These are phyloP conservation scores for Plasmodium blacklocki DNA, from an alignment of 169 alveolate species.

Conservation along the genomic window DNA sequence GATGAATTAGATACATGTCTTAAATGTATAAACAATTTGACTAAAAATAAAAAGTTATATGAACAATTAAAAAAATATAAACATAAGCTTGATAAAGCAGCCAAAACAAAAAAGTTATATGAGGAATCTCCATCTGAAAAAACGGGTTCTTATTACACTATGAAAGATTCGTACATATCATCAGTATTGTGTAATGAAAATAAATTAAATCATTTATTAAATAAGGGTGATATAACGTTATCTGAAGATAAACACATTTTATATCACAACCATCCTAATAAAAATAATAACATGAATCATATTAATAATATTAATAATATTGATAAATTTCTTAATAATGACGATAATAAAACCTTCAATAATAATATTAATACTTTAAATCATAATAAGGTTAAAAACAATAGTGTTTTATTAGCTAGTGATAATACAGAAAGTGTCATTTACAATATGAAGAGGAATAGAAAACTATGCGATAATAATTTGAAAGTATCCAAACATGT, in stretches of 20 bases:
- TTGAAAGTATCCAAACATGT: too few species aligned
- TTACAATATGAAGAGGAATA: too few species aligned
- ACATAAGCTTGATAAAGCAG: not conserved
- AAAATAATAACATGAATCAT: not conserved
- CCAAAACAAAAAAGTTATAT: not conserved
- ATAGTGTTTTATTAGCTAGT: too few species aligned
- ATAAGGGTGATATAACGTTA: not conserved
- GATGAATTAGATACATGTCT: slow-evolving; percentile 28
- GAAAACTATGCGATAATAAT: not conserved
- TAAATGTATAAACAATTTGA: slow-evolving; percentile 22
- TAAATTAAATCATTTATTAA: not conserved
- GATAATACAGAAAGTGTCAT: too few species aligned
- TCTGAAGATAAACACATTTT: not conserved
- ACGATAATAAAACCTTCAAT: too few species aligned
- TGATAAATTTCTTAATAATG: too few species aligned
- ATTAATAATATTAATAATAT: not conserved
- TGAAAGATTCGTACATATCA: slow-evolving; percentile 33
- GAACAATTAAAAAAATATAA: slow-evolving; percentile 40
- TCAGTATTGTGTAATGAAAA: slow-evolving; percentile 35
- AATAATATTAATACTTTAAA: too few species aligned
- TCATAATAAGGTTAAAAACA: too few species aligned
- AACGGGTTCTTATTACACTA: slow-evolving; percentile 33
- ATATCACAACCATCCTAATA: not conserved
- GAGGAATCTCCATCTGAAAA: slow-evolving; percentile 5
- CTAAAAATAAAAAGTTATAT: slow-evolving; percentile 49